Base-by-base conservation (phyloP, 257 asterid species). In the Solanum ahanhuiri region DNA sequence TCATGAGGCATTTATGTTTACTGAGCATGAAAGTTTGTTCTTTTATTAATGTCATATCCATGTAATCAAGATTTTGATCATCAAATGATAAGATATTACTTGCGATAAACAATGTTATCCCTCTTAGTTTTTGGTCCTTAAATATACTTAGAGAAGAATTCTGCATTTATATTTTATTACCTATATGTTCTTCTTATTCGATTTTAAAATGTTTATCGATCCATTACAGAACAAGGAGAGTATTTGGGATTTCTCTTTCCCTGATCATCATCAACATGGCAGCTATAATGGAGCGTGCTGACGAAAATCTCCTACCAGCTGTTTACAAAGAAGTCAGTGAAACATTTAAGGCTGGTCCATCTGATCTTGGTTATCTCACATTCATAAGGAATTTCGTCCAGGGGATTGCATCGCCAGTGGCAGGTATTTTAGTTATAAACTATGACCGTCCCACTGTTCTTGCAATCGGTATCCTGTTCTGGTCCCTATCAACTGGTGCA, bases 201-300 rank as follows among this genome's bases (percentile, higher is more conserved):
- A 25, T 9, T 45, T 15, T 15, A 5, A 79, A 48, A 48, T 9
- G 41, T 30, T 79, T 34, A 48, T 60, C 69, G 31, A 60, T 81
- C 28, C 67, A 48, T 79, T 86, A 63, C 96, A 96, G 99, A 77
- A 83, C 90, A 66, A 91, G 90, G 89, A 91, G 87, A 87, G 5
- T 96, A 41, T 94, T 91, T 34, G 97, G 99, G 90, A 91, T 95
- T 73, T 96, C 99, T 23, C 91, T 96, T 60, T 94, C 99, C 33
- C 84, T 96, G 81, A 90, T 96, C 82, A 92, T 96, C 87, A 96
- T 96, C 92, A 96, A 96, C 91, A 88, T 96, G 98, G 99, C 99
- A 73, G 92, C 99, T 35, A 94, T 96, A 86, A 96, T 96, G 98
- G 99, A 96, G 93, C 98, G 98, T 1, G 98, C 99, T n/a, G 99